These are phyloP conservation scores for Pseudoturritis turrita DNA, from an alignment of 345 rosid genomes.

Conservation along the genomic window DNA sequence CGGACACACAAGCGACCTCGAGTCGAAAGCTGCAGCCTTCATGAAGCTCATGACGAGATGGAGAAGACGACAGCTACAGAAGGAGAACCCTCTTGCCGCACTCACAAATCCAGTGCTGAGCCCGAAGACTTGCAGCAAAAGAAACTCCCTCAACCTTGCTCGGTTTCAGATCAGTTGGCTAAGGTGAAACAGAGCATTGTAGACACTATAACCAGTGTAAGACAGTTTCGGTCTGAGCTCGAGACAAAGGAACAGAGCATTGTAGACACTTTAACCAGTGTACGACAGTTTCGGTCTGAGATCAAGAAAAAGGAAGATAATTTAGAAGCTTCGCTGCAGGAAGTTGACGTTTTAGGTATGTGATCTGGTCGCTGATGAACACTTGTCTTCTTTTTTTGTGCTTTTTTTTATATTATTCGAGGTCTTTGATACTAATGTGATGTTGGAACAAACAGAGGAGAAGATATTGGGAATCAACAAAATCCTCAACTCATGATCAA, in stretches of 20 bases:
- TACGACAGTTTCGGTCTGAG: neutral
- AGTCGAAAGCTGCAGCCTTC: neutral
- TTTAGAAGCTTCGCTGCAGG: constrained; percentile 4
- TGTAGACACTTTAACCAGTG: neutral
- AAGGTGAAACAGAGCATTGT: neutral
- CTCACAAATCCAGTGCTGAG: too few species aligned
- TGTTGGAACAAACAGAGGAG: constrained; percentile 3
- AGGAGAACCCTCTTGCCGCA: neutral
- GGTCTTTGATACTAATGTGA: neutral
- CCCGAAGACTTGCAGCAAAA: too few species aligned
- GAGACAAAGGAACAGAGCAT: neutral
- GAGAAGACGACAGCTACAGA: neutral
- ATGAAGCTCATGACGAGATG: neutral
- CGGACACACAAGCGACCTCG: neutral
- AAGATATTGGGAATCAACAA: constrained; percentile 3
- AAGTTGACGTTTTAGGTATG: constrained; percentile 3
- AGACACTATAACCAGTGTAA: neutral
- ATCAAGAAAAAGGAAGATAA: constrained; percentile 2
- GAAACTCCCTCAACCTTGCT: too few species aligned
- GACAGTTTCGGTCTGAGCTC: neutral
- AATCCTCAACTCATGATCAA: neutral
- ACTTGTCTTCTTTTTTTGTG: neutral
- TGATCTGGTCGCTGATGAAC: neutral
- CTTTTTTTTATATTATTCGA: neutral
- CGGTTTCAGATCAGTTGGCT: too few species aligned